Evolutionary conservation across 169 alveolate species (phyloP).

Genomic region (Toxoplasma gondii): DNA sequence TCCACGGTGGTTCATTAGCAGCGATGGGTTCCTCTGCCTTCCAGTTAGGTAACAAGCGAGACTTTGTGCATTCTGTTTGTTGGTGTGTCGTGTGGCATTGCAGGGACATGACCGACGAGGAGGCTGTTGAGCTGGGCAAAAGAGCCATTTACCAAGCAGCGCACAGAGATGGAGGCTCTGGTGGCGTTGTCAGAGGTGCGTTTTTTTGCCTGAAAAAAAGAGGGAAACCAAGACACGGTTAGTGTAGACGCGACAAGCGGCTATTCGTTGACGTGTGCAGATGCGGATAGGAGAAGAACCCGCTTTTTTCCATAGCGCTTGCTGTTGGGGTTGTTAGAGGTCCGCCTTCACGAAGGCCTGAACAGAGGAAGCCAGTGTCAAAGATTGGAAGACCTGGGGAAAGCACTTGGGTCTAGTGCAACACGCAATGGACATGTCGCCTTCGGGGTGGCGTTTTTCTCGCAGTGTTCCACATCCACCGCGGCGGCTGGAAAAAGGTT

Average conservation of each 20-base stretch:
- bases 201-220: neutral
- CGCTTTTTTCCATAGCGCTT: no score
- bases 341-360: no score
- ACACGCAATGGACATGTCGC: no score
- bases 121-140: constrained; percentile 97
- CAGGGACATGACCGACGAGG: constrained; percentile 92
- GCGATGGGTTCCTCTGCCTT: no score
- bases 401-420: no score
- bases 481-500: constrained; percentile 72
- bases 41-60: no score
- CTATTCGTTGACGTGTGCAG: neutral
- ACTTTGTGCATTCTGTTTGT: no score
- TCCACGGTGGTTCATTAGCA: no score
- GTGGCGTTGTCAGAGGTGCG: constrained; percentile 94
- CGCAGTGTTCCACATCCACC: constrained; percentile 94
- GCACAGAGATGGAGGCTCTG: constrained; percentile 99
- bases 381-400: no score
- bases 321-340: no score
- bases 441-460: neutral
- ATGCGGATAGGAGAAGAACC: neutral
- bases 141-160: constrained; percentile 99
- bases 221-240: neutral
- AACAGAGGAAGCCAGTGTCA: no score
- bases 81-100: neutral
- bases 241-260: neutral